phyloP scores from a whole-genome alignment of 2,329 filamentous ascomycete genomes.

The Talaromyces sp. region DNA sequence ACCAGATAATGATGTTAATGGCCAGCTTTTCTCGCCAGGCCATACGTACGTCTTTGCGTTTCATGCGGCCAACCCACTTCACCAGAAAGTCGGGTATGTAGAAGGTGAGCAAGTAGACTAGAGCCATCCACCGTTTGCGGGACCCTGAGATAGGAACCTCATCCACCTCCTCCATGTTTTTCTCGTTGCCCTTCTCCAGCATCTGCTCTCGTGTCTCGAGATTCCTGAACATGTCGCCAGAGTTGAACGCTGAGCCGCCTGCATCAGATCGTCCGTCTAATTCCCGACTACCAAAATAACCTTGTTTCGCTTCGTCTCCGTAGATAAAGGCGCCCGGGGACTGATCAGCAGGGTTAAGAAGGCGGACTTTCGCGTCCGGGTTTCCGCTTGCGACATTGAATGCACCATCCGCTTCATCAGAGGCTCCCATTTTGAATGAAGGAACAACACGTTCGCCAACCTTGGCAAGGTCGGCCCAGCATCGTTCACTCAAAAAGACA shows the following conservation, averaged over 20 bases:
- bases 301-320: slow-evolving; percentile 74
- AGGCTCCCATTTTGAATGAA: slow-evolving; percentile 62
- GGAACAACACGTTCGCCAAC: slow-evolving; percentile 65
- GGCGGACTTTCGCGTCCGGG: slow-evolving; percentile 57
- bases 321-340: slow-evolving; percentile 65
- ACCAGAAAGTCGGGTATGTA: slow-evolving; percentile 84
- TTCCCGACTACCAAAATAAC: slow-evolving; percentile 80
- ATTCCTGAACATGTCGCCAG: slow-evolving; percentile 97
- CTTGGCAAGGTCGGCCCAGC: slow-evolving; percentile 88
- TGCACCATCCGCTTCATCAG: slow-evolving; percentile 61
- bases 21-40: slow-evolving; percentile 98
- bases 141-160: slow-evolving; percentile 74
- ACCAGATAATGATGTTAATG: slow-evolving; percentile 97
- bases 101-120: slow-evolving; percentile 84
- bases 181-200: slow-evolving; percentile 91
- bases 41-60: slow-evolving; percentile 85
- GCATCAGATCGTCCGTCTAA: slow-evolving; percentile 87
- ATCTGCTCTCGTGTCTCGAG: slow-evolving; percentile 91
- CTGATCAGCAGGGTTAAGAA: slow-evolving; percentile 52
- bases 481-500: slow-evolving; percentile 91
- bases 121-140: slow-evolving; percentile 86
- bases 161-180: slow-evolving; percentile 87
- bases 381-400: slow-evolving; percentile 55
- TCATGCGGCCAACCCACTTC: slow-evolving; percentile 76
- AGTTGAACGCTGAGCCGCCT: slow-evolving; percentile 85